phyloP scores from a whole-genome alignment of 2,329 filamentous ascomycete genomes.

The Monosporascus cannonballus region DNA sequence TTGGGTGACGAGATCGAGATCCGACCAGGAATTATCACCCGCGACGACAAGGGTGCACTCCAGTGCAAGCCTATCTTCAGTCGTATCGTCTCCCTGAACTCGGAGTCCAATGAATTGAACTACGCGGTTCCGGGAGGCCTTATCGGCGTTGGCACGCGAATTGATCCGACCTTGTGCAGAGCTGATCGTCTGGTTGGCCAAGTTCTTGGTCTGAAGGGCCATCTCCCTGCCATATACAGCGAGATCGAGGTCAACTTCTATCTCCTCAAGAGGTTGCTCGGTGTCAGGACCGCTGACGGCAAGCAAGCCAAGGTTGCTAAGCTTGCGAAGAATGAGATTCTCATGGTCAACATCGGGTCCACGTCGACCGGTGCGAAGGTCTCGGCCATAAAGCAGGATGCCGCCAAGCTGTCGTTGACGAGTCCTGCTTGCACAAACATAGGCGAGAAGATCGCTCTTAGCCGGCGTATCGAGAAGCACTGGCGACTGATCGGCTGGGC shows the following conservation, averaged over 20 bases:
- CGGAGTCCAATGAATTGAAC: conserved; percentile 96
- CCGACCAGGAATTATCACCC: conserved; percentile 93
- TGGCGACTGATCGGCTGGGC: conserved; percentile 95
- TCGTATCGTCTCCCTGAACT: conserved; percentile 89
- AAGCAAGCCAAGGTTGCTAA: conserved; percentile 99
- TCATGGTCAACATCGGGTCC: conserved; percentile 99
- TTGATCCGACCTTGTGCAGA: conserved; percentile 96
- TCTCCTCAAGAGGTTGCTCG: conserved; percentile 84
- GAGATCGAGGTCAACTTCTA: conserved; percentile 99
- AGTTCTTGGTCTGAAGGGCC: conserved; percentile 90
- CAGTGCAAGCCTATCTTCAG: conserved; percentile 98
- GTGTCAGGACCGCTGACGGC: conserved; percentile 95
- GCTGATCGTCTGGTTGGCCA: conserved; percentile 98
- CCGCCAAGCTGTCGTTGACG: conserved; percentile 88
- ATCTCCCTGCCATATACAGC: conserved; percentile 92
- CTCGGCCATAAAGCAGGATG: conserved; percentile 93
- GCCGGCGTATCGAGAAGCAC: conserved; percentile 97
- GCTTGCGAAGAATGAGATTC: conserved; percentile 94
- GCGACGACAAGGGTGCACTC: conserved; percentile 87
- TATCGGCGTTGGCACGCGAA: conserved; percentile 95
- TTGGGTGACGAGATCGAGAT: conserved; percentile 98
- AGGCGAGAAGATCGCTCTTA: conserved; percentile 95
- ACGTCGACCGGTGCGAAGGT: conserved; percentile 98
- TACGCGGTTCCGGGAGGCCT: conserved; percentile 96
- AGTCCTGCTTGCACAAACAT: conserved; percentile 94